A percentile compares a stretch with the other conserved stretches of the same genome.
phyloP scores from a whole-genome alignment of 352 stramenopile species.

The Phytopythium ostracodes region DNA sequence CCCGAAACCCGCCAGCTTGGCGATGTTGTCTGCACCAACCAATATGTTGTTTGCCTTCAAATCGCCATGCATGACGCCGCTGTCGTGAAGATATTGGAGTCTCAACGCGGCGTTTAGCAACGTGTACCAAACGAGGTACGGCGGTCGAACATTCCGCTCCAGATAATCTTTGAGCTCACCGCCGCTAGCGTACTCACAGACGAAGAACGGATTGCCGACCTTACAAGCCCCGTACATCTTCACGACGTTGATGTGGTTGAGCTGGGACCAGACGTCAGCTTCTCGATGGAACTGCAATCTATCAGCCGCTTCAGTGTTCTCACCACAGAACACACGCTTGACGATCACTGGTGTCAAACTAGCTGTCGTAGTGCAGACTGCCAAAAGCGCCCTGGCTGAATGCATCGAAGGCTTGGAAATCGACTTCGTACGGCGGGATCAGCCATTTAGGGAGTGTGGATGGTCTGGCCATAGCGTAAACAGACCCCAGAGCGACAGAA shows the following conservation, averaged over 20 bases:
- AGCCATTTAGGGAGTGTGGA: too few relatives aligned
- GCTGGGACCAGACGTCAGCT: constrained; percentile 16
- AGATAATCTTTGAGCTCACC: constrained; percentile 11
- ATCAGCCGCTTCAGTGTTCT: too few relatives aligned
- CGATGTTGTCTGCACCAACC: constrained; percentile 3
- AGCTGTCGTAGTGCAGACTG: too few relatives aligned
- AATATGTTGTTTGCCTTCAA: constrained; percentile 23
- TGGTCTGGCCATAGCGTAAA: too few relatives aligned
- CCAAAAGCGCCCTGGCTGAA: too few relatives aligned
- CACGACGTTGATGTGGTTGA: constrained; percentile 25
- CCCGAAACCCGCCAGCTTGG: constrained; percentile 17
- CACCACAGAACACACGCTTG: too few relatives aligned
- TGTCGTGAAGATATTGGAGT: constrained; percentile 12
- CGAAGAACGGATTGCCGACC: constrained; percentile 17
- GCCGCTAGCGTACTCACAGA: constrained; percentile 16
- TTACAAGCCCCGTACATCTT: constrained; percentile 27
- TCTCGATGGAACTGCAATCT: constrained; percentile 13
- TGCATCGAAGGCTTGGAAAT: too few relatives aligned
- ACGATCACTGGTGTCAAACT: too few relatives aligned
- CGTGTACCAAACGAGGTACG: constrained; percentile 1
- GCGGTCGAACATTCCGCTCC: not conserved
- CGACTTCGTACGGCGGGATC: too few relatives aligned
- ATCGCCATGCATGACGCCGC: constrained; percentile 11
- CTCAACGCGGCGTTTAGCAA: constrained; percentile 9
- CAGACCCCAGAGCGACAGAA: too few relatives aligned